These are phyloP conservation scores for Solanum aculeatissimum DNA, from an alignment of 305 asterid genomes.

Conservation along the genomic window DNA sequence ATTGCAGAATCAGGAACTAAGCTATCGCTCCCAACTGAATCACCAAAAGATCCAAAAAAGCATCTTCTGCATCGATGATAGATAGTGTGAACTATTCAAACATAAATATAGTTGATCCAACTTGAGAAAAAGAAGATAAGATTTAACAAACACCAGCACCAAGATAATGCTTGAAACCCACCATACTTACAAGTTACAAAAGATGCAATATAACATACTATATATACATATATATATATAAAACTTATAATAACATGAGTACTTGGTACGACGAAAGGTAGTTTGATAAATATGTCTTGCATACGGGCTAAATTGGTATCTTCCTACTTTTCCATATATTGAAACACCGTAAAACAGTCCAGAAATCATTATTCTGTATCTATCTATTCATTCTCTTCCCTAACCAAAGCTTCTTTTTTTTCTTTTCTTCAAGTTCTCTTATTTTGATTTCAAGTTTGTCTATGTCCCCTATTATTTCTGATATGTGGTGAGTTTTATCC, in stretches of 20 bases:
- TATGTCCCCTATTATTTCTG: background rate
- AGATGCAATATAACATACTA: background rate
- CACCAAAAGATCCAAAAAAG: background rate
- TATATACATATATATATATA: too few relatives aligned
- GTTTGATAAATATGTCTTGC: background rate
- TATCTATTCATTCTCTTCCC: background rate
- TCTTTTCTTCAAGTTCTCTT: background rate
- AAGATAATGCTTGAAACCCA: background rate
- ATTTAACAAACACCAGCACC: background rate
- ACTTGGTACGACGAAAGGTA: background rate
- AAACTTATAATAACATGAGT: background rate
- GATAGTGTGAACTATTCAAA: background rate
- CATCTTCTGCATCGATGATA: background rate
- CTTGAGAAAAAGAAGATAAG: background rate
- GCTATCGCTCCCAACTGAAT: background rate
- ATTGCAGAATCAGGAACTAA: background rate
- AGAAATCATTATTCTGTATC: background rate
- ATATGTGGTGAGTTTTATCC: background rate
- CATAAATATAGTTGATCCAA: background rate
- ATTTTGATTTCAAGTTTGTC: background rate
- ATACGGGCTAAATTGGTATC: background rate
- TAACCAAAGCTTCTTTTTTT: background rate
- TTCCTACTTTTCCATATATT: background rate
- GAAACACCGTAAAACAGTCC: too few relatives aligned
- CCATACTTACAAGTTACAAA: background rate